These are phyloP conservation scores for Yarrowia sp. DNA, from an alignment of 805 yeast species.

Conservation along the genomic window DNA sequence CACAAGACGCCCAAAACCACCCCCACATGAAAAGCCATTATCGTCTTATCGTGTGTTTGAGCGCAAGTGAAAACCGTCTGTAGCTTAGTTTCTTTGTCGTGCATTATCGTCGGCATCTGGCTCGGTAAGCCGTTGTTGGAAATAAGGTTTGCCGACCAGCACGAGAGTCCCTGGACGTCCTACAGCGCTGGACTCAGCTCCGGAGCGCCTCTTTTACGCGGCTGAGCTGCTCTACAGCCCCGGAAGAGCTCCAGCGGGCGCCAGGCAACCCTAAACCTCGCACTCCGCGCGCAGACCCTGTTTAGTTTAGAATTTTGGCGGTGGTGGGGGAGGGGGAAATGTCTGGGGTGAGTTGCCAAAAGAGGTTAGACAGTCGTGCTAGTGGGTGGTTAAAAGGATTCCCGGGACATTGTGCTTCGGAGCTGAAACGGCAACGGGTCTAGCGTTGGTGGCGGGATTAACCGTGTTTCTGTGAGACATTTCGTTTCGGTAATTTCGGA, in stretches of 20 bases:
- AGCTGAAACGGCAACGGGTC: slow-evolving; percentile 2
- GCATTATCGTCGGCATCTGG: slow-evolving; percentile 25
- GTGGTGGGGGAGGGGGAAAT: slow-evolving; percentile 5
- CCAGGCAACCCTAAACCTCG: too few species aligned
- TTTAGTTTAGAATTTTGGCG: too few species aligned
- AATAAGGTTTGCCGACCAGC: slow-evolving; percentile 6
- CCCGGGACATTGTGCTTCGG: not conserved
- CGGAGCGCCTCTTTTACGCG: too few species aligned
- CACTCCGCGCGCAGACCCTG: too few species aligned
- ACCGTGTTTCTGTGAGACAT: too few species aligned
- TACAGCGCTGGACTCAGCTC: too few species aligned
- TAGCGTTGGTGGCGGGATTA: not conserved
- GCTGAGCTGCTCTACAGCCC: too few species aligned
- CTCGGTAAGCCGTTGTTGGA: slow-evolving; percentile 21
- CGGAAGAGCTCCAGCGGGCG: too few species aligned
- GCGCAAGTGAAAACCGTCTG: slow-evolving; percentile 18
- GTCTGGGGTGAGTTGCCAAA: slow-evolving; percentile 15
- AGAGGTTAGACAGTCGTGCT: slow-evolving; percentile 5
- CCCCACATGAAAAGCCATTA: too few species aligned
- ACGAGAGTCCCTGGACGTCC: not conserved
- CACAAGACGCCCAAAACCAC: too few species aligned
- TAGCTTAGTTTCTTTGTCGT: slow-evolving; percentile 23
- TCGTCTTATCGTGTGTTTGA: slow-evolving; percentile 21
- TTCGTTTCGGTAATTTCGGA: too few species aligned
- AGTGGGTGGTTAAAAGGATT: not conserved